These are phyloP conservation scores for Coemansia reversa DNA, from an alignment of 192 early-diverging fungal species.

Conservation along the genomic window DNA sequence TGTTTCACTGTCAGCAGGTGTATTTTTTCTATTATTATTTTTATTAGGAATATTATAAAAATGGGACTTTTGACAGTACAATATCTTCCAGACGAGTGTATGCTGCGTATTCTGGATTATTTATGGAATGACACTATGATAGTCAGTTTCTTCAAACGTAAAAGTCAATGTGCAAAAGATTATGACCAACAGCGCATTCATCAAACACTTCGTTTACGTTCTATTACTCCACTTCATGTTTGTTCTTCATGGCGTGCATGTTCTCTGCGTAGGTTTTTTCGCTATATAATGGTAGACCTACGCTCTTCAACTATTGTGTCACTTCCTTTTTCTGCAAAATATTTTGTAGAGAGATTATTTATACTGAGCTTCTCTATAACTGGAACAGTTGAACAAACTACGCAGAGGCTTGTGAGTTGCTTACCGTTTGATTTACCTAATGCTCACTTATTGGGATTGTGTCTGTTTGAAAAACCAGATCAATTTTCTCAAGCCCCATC, in stretches of 20 bases:
- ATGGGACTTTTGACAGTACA: conserved; percentile 1
- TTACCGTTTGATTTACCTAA: conserved; percentile 9
- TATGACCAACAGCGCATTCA: conserved; percentile 48
- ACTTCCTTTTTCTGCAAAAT: conserved; percentile 5
- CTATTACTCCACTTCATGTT: conserved; percentile 29
- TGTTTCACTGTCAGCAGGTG: background rate
- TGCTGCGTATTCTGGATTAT: conserved; percentile 28
- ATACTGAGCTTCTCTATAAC: conserved; percentile 5
- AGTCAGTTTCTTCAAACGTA: conserved; percentile 20
- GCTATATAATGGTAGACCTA: conserved; percentile 15
- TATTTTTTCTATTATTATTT: no score
- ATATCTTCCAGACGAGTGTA: conserved; percentile 28
- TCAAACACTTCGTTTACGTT: conserved; percentile 14
- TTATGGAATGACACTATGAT: conserved; percentile 27
- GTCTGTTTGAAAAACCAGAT: background rate
- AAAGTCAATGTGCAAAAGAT: conserved; percentile 17
- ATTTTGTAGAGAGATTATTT: conserved; percentile 15
- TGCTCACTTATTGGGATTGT: conserved; percentile 20
- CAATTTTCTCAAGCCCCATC: background rate
- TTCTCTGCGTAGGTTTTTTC: conserved; percentile 22
- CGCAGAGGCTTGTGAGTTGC: background rate
- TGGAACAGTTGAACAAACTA: background rate
- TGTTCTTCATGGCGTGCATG: conserved; percentile 30
- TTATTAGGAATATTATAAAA: conserved; percentile 1
- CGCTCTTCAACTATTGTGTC: background rate